phyloP scores from a whole-genome alignment of 805 yeast genomes.

The Aciculoconidium aculeatum region DNA sequence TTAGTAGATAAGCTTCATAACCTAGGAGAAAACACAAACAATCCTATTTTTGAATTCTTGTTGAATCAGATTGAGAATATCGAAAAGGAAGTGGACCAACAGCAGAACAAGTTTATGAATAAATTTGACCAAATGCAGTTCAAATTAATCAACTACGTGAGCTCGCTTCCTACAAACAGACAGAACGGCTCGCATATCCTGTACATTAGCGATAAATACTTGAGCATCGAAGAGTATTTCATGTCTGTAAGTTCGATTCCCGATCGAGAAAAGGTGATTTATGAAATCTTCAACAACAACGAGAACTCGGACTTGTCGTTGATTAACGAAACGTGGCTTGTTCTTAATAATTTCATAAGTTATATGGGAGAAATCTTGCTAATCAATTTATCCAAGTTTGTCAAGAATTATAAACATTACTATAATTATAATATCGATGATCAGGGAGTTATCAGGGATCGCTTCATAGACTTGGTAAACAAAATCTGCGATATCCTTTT shows the following conservation, averaged over 20 bases:
- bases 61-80: slow-evolving; percentile 25
- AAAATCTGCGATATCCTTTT: slow-evolving; percentile 21
- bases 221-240: slow-evolving; percentile 29
- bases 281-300: slow-evolving; percentile 29
- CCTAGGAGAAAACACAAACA: slow-evolving; percentile 13
- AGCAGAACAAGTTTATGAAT: slow-evolving; percentile 28
- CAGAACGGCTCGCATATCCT: slow-evolving; percentile 30
- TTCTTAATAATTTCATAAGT: slow-evolving; percentile 29
- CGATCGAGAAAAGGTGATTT: slow-evolving; percentile 22
- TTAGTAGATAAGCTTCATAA: slow-evolving; percentile 37
- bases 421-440: slow-evolving; percentile 23
- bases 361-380: slow-evolving; percentile 28
- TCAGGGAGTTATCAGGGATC: slow-evolving; percentile 21
- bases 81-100: slow-evolving; percentile 29
- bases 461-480: slow-evolving; percentile 21
- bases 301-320: slow-evolving; percentile 38
- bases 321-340: slow-evolving; percentile 40
- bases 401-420: slow-evolving; percentile 33
- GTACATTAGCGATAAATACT: slow-evolving; percentile 35
- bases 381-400: slow-evolving; percentile 27
- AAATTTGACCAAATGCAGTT: slow-evolving; percentile 33
- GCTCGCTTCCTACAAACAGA: slow-evolving; percentile 25
- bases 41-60: slow-evolving; percentile 33
- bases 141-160: slow-evolving; percentile 31
- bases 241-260: slow-evolving; percentile 20